A percentile compares a stretch with the other conserved stretches of the same genome.
Evolutionary conservation across 257 asterid genomes (phyloP).

Genomic region (Petunia axillaris): DNA sequence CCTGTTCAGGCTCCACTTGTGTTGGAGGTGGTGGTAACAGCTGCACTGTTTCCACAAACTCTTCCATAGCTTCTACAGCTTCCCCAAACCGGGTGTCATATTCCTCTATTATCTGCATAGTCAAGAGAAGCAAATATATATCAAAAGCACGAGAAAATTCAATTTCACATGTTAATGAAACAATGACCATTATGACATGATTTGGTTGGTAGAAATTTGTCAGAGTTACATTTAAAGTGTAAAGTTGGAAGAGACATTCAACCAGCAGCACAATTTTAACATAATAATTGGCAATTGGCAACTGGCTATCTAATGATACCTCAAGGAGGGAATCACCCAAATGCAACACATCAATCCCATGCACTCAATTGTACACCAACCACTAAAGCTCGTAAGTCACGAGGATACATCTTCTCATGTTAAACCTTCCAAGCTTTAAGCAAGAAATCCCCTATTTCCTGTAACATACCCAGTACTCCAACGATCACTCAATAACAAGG

Average conservation of each 20-base stretch:
- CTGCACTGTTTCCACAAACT: constrained; percentile 43
- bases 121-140: constrained; percentile 12
- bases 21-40: constrained; percentile 61
- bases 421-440: not conserved
- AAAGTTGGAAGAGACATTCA: not conserved
- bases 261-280: not conserved
- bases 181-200: not conserved
- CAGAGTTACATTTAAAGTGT: not conserved
- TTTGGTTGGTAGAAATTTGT: not conserved
- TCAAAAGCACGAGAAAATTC: not conserved
- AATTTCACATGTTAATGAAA: not conserved
- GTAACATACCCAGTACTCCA: constrained; percentile 1
- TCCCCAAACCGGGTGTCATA: constrained; percentile 53
- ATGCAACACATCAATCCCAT: not conserved
- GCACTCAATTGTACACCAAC: not conserved
- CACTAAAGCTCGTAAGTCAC: not conserved
- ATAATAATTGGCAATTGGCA: not conserved
- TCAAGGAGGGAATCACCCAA: not conserved
- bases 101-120: constrained; percentile 60
- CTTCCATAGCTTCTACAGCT: constrained; percentile 39
- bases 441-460: not conserved
- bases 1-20: constrained; percentile 34
- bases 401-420: not conserved
- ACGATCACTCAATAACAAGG: not conserved
- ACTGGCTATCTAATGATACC: no score